phyloP scores from a whole-genome alignment of 306 rosid genomes.

The Neltuma alba region DNA sequence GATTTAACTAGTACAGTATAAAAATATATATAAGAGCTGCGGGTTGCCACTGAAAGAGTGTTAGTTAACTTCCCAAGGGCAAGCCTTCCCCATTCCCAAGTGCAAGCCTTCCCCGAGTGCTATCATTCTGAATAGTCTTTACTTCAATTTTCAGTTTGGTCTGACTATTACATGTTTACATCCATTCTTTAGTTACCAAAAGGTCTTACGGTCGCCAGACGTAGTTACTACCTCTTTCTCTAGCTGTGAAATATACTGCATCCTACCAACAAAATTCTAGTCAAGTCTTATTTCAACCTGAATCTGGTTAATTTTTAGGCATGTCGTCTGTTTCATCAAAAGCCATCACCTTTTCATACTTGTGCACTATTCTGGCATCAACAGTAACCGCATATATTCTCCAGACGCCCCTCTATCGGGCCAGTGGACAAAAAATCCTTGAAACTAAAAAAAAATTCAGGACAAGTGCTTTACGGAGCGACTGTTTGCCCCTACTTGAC shows the following conservation, averaged over 20 bases:
- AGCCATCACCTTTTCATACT: neutral
- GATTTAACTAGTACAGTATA: neutral
- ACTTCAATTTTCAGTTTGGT: neutral
- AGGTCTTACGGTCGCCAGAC: neutral
- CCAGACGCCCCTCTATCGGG: neutral
- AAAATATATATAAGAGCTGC: neutral
- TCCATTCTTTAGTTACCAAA: neutral
- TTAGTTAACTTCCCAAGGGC: neutral
- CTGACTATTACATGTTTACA: neutral
- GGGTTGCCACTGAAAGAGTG: neutral
- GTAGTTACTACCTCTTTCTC: neutral
- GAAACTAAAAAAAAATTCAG: neutral
- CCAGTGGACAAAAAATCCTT: neutral
- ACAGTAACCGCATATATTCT: neutral
- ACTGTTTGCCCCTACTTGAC: neutral
- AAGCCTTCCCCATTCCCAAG: neutral
- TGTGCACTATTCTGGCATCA: neutral
- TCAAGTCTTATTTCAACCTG: neutral
- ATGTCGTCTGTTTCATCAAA: neutral
- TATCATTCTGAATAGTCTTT: neutral
- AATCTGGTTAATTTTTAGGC: neutral
- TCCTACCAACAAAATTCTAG: neutral
- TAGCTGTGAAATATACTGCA: neutral
- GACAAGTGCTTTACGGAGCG: neutral
- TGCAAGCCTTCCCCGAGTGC: too few relatives aligned